Percentiles rank a stretch among this genome's conserved stretches.
Evolutionary conservation across 192 early-diverging fungal species (phyloP).

Genomic region (Paraglomus brasilianum): DNA sequence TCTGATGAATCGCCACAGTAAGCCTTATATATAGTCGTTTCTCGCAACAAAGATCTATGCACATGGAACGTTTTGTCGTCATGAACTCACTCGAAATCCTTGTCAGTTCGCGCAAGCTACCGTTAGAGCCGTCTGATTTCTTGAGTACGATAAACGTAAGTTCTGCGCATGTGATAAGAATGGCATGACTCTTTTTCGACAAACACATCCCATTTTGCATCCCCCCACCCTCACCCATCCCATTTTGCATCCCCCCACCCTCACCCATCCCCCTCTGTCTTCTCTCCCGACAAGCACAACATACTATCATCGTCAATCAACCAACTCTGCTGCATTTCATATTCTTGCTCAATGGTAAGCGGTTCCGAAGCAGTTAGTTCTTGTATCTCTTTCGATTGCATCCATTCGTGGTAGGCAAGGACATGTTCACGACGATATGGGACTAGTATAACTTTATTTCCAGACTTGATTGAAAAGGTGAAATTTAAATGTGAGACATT

Average conservation of each 20-base stretch:
- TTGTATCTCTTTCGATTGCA: conserved; percentile 65
- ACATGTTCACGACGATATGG: conserved; percentile 90
- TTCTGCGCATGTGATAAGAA: conserved; percentile 35
- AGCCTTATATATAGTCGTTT: not conserved
- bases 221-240: not conserved
- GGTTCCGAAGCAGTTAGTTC: conserved; percentile 97
- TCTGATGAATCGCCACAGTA: conserved; percentile 35
- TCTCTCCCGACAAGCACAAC: too few species aligned
- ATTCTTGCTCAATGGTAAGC: conserved; percentile 89
- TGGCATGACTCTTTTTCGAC: not conserved
- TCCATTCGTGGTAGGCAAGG: conserved; percentile 90
- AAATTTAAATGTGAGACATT: not conserved
- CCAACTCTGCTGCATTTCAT: conserved; percentile 93
- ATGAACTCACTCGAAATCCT: conserved; percentile 27
- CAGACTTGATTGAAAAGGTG: conserved; percentile 49
- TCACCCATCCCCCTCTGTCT: too few species aligned
- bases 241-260: not conserved
- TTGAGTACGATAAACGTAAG: conserved; percentile 74
- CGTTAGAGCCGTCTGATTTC: conserved; percentile 19
- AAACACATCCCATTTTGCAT: not conserved
- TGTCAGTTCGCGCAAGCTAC: conserved; percentile 36
- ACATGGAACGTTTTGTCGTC: conserved; percentile 26
- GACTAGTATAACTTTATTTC: conserved; percentile 66
- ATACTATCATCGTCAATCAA: conserved; percentile 75
- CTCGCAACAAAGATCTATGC: conserved; percentile 39